phyloP scores from a whole-genome alignment of 768 basidiomycete species.

The Auricularia cornea region DNA sequence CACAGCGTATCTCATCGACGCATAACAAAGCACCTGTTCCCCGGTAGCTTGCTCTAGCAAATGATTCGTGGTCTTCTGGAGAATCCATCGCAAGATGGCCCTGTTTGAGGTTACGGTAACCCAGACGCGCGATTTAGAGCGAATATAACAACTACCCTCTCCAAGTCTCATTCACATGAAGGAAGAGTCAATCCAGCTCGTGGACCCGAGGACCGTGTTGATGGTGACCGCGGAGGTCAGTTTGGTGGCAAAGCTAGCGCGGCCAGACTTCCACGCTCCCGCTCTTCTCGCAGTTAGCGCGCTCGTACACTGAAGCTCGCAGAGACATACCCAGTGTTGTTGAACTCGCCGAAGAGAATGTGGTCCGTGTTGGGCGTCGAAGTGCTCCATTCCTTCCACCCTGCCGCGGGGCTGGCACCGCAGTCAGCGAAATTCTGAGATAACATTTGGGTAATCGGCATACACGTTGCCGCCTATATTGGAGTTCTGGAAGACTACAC shows the following conservation, averaged over 20 bases:
- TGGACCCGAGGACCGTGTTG: neutral
- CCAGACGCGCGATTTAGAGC: no score
- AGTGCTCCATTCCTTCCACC: constrained; percentile 20
- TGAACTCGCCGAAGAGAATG: constrained; percentile 23
- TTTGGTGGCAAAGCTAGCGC: constrained; percentile 21
- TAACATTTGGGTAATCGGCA: constrained; percentile 1
- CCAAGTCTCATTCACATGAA: neutral
- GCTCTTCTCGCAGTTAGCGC: neutral
- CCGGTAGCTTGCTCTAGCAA: no score
- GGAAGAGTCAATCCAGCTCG: neutral
- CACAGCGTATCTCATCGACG: no score
- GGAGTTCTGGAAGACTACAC: constrained; percentile 23
- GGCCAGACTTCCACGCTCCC: constrained; percentile 10
- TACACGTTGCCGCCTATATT: constrained; percentile 14
- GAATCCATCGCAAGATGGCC: no score
- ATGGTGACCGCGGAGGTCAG: constrained; percentile 8
- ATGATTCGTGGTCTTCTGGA: no score
- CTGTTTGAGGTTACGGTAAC: no score
- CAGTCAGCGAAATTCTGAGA: constrained; percentile 4
- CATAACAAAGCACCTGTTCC: no score
- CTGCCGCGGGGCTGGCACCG: constrained; percentile 9
- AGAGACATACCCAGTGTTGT: constrained; percentile 19
- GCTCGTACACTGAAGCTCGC: neutral
- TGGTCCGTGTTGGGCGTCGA: constrained; percentile 21
- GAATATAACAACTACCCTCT: no score